A percentile compares a stretch with the other conserved stretches of the same genome.
These are phyloP conservation scores for Coffea humblotiana DNA, from an alignment of 305 asterid genomes.

Conservation along the genomic window DNA sequence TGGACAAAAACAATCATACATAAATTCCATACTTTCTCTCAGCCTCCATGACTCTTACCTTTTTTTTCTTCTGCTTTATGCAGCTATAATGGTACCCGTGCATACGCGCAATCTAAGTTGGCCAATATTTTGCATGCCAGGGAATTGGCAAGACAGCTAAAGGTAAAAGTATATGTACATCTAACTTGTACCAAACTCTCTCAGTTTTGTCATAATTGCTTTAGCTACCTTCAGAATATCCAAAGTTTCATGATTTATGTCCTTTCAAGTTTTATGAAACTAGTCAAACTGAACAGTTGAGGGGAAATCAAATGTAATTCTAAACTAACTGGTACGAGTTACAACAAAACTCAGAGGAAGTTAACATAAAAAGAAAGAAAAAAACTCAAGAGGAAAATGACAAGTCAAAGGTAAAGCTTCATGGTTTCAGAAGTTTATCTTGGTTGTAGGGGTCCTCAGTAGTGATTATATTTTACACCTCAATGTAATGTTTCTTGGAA, in stretches of 20 bases:
- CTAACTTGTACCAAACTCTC: not conserved
- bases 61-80: conserved; percentile 15
- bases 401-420: conserved; percentile 1
- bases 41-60: not conserved
- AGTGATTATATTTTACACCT: not conserved
- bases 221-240: not conserved
- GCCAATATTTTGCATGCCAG: conserved; percentile 91
- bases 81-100: conserved; percentile 84
- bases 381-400: conserved; percentile 8
- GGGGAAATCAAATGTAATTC: not conserved
- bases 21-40: not conserved
- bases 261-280: not conserved
- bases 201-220: not conserved
- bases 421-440: not conserved
- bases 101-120: conserved; percentile 86
- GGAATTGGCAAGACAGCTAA: conserved; percentile 79
- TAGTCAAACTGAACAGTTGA: not conserved
- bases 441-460: conserved; percentile 3
- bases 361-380: not conserved
- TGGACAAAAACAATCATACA: not conserved
- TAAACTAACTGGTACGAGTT: not conserved
- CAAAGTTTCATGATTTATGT: not conserved
- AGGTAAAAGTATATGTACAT: conserved; percentile 38
- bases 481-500: conserved; percentile 19
- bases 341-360: not conserved